Percentiles rank a stretch among this genome's conserved stretches.
Conservation (phyloP, 345 rosid genomes). For the Aquilaria malaccensis region DNA sequence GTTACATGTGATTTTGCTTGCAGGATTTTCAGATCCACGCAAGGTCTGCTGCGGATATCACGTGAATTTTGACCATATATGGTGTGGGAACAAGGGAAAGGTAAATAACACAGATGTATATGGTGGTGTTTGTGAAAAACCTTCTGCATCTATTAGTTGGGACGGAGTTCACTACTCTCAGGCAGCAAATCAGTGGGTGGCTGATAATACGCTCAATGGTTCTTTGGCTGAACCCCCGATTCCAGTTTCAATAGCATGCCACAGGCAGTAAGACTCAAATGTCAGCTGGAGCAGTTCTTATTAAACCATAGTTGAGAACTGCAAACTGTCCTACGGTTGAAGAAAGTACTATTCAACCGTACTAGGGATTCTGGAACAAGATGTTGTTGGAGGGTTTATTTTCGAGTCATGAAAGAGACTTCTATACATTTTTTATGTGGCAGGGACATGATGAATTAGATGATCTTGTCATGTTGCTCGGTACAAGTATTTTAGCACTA, state of each 20-base stretch:
- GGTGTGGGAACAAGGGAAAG: constrained; percentile 60
- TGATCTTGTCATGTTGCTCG: no score
- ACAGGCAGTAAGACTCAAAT: constrained; percentile 18
- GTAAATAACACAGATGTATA: constrained; percentile 44
- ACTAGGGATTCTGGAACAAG: no score
- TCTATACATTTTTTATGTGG: no score
- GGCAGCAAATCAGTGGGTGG: constrained; percentile 67
- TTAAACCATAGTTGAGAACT: no score
- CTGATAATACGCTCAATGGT: constrained; percentile 51
- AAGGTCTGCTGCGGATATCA: constrained; percentile 66
- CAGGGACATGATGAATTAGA: no score
- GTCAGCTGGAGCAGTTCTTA: no score
- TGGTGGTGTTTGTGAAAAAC: constrained; percentile 47
- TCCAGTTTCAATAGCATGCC: constrained; percentile 56
- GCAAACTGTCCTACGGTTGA: no score
- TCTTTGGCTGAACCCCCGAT: constrained; percentile 52
- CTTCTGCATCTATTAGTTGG: constrained; percentile 48
- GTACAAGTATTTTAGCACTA: no score
- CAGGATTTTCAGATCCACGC: constrained; percentile 52
- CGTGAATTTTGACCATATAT: constrained; percentile 44
- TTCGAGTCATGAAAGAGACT: no score
- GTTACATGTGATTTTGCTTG: constrained; percentile 1
- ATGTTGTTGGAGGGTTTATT: no score
- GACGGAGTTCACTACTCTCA: constrained; percentile 64
- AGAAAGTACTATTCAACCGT: no score